Evolutionary conservation across 2,329 filamentous ascomycete genomes (phyloP).

Genomic region (Fusarium longipes): DNA sequence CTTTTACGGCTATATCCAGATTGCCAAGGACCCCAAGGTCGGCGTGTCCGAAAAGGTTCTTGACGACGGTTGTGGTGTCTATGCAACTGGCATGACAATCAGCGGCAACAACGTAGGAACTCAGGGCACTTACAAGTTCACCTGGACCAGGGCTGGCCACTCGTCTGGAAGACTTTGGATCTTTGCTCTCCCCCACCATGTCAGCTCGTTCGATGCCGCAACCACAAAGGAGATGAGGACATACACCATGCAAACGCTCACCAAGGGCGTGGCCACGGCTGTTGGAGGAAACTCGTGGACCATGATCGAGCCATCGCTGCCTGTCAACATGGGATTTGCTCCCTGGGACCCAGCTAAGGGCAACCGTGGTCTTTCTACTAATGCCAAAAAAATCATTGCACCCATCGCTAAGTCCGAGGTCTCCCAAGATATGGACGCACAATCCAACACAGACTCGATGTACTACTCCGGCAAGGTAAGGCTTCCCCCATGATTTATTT

Average conservation of each 20-base stretch:
- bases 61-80: conserved; percentile 81
- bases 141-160: conserved; percentile 77
- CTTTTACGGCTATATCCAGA: conserved; percentile 84
- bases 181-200: conserved; percentile 89
- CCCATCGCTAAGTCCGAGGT: conserved; percentile 77
- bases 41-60: conserved; percentile 71
- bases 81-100: conserved; percentile 72
- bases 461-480: conserved; percentile 89
- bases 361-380: conserved; percentile 61
- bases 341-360: conserved; percentile 75
- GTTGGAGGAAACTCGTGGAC: conserved; percentile 80
- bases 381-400: conserved; percentile 69
- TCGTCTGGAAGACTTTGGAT: conserved; percentile 73
- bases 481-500: neutral
- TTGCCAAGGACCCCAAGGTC: conserved; percentile 78
- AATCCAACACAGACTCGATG: conserved; percentile 84
- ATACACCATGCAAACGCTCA: conserved; percentile 79
- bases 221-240: conserved; percentile 63
- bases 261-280: conserved; percentile 82
- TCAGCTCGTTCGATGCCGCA: conserved; percentile 74
- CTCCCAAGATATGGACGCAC: conserved; percentile 76
- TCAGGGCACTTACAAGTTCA: conserved; percentile 77
- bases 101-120: conserved; percentile 69
- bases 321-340: conserved; percentile 78
- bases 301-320: conserved; percentile 79